Evolutionary conservation across 129 eudicot genomes (phyloP).

Genomic region (Flaveria sonorensis): DNA sequence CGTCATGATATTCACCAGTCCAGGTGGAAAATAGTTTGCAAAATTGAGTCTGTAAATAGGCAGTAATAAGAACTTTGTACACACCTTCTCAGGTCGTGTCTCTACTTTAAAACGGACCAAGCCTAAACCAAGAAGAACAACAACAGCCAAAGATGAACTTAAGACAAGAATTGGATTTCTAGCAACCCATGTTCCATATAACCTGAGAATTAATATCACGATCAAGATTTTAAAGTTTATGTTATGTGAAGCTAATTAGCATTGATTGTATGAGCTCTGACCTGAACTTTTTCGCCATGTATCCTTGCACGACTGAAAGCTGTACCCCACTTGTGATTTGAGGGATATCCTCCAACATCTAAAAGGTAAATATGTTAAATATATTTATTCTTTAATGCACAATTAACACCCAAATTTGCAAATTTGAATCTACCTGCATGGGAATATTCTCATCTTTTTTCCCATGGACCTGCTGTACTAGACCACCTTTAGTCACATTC

Average conservation of each 20-base stretch:
- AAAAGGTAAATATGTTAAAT: slow-evolving; percentile 17
- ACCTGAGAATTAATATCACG: slow-evolving; percentile 48
- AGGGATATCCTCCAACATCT: slow-evolving; percentile 75
- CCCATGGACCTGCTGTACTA: slow-evolving; percentile 47
- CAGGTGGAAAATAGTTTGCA: not conserved
- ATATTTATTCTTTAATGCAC: not conserved
- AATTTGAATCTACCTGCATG: slow-evolving; percentile 58
- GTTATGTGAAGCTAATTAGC: slow-evolving; percentile 19
- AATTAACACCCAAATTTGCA: slow-evolving; percentile 1
- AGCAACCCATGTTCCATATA: slow-evolving; percentile 93
- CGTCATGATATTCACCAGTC: not conserved
- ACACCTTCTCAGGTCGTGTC: slow-evolving; percentile 97
- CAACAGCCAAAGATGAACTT: slow-evolving; percentile 65
- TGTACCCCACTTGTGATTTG: slow-evolving; percentile 67
- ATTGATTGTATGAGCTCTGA: slow-evolving; percentile 30
- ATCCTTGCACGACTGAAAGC: slow-evolving; percentile 90
- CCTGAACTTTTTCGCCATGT: slow-evolving; percentile 91
- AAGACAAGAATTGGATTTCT: slow-evolving; percentile 79
- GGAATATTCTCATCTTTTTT: slow-evolving; percentile 69
- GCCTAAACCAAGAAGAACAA: slow-evolving; percentile 82
- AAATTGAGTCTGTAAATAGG: not conserved
- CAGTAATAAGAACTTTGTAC: not conserved
- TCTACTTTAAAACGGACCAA: slow-evolving; percentile 83
- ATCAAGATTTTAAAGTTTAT: slow-evolving; percentile 30
- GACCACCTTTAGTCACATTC: slow-evolving; percentile 56